Evolutionary conservation across 2,329 filamentous ascomycete genomes (phyloP).

Genomic region (Pochonia chlamydosporia): DNA sequence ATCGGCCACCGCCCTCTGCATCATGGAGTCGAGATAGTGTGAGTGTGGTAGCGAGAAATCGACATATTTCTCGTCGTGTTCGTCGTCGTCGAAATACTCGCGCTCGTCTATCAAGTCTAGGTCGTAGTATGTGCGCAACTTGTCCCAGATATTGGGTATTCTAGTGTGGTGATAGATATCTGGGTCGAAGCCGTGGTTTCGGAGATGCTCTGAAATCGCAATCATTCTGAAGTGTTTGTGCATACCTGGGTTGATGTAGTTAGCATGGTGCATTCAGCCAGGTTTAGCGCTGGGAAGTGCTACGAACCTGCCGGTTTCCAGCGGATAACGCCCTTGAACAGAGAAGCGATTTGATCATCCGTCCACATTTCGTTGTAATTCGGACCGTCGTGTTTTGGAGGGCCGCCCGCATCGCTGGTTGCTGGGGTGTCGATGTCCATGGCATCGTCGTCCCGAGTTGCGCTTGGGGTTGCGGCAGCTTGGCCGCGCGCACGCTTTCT

Average conservation of each 20-base stretch:
- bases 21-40: slow-evolving; percentile 41
- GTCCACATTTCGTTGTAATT: slow-evolving; percentile 71
- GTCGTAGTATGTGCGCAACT: slow-evolving; percentile 78
- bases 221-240: slow-evolving; percentile 94
- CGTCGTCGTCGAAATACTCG: slow-evolving; percentile 60
- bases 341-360: slow-evolving; percentile 86
- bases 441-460: slow-evolving; percentile 49
- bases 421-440: slow-evolving; percentile 55
- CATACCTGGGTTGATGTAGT: slow-evolving; percentile 52
- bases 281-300: neutral
- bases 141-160: slow-evolving; percentile 87
- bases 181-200: slow-evolving; percentile 73
- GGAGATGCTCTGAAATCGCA: slow-evolving; percentile 72
- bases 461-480: slow-evolving; percentile 52
- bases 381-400: slow-evolving; percentile 15
- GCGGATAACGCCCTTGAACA: slow-evolving; percentile 87
- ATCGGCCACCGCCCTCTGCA: slow-evolving; percentile 37
- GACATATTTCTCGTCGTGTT: slow-evolving; percentile 54
- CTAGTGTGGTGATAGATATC: slow-evolving; percentile 70
- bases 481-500: slow-evolving; percentile 61
- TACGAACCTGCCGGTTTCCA: slow-evolving; percentile 91
- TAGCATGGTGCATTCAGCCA: neutral
- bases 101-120: slow-evolving; percentile 80
- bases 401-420: slow-evolving; percentile 41
- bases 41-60: slow-evolving; percentile 56